Percentiles rank a stretch among this genome's conserved stretches.
Evolutionary conservation across 1,139 yeast species (phyloP).

Genomic region (Lodderomyces orthopsilosis): DNA sequence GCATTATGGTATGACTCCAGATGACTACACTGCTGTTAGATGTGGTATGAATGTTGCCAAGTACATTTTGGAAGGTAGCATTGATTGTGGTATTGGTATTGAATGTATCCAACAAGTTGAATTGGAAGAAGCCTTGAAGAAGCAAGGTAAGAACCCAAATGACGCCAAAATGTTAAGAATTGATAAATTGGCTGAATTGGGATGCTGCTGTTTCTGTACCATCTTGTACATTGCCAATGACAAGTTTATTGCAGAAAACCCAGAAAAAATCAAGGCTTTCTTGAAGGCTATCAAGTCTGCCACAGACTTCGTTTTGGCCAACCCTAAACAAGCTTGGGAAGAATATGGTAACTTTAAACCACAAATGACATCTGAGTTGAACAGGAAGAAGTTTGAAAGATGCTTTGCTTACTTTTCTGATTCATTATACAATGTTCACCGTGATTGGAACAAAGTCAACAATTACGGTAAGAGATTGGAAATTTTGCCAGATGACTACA

Average conservation of each 20-base stretch:
- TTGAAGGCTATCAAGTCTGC: slow-evolving; percentile 50
- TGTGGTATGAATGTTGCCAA: slow-evolving; percentile 63
- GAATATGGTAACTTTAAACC: slow-evolving; percentile 51
- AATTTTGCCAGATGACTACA: slow-evolving; percentile 48
- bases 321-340: slow-evolving; percentile 47
- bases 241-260: slow-evolving; percentile 46
- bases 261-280: slow-evolving; percentile 45
- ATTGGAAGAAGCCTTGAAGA: slow-evolving; percentile 49
- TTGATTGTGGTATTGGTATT: slow-evolving; percentile 59
- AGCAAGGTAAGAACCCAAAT: slow-evolving; percentile 41
- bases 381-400: slow-evolving; percentile 49
- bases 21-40: slow-evolving; percentile 57
- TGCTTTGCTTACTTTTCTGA: slow-evolving; percentile 55
- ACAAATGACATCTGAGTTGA: slow-evolving; percentile 39
- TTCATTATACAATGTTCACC: slow-evolving; percentile 51
- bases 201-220: slow-evolving; percentile 61
- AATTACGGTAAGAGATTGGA: slow-evolving; percentile 54
- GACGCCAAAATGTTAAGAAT: slow-evolving; percentile 58
- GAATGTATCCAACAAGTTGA: slow-evolving; percentile 61
- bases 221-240: slow-evolving; percentile 55
- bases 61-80: slow-evolving; percentile 51
- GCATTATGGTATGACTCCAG: slow-evolving; percentile 54
- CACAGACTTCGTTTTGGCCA: slow-evolving; percentile 43
- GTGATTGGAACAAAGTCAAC: slow-evolving; percentile 58
- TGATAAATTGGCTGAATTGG: slow-evolving; percentile 55